Conservation (phyloP, 495 filamentous ascomycete species). For the Daldinia caldariorum region DNA sequence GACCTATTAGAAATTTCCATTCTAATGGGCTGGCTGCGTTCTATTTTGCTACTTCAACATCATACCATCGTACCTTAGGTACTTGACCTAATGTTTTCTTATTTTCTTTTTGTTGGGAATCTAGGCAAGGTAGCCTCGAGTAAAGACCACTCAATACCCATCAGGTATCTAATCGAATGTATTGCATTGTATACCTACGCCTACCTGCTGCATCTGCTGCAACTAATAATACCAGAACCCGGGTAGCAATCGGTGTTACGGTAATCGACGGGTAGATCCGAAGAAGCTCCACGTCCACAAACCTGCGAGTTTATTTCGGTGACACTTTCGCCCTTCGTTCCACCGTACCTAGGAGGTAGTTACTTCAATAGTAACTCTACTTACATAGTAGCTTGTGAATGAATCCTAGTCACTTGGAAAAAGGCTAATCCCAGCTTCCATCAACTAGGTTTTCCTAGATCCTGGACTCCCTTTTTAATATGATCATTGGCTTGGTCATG, state of each 20-base stretch:
- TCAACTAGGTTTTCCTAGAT: slow-evolving; percentile 1
- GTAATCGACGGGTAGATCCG: slow-evolving; percentile 38
- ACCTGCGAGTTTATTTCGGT: slow-evolving; percentile 18
- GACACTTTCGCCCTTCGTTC: slow-evolving; percentile 13
- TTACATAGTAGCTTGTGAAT: slow-evolving; percentile 20
- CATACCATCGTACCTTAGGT: too few relatives aligned
- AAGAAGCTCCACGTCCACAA: slow-evolving; percentile 3
- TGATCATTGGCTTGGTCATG: slow-evolving; percentile 36
- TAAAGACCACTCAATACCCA: neutral
- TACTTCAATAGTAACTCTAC: neutral
- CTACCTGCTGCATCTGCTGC: neutral
- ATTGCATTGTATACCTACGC: neutral
- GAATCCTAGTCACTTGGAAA: slow-evolving; percentile 13
- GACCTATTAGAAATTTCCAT: neutral
- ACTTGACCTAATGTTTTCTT: too few relatives aligned
- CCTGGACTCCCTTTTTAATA: neutral
- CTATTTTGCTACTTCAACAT: slow-evolving; percentile 3
- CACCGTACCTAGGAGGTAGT: too few relatives aligned
- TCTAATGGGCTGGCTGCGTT: too few relatives aligned
- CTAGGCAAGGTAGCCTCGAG: neutral
- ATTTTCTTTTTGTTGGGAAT: neutral
- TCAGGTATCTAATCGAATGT: slow-evolving; percentile 1
- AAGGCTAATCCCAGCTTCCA: neutral
- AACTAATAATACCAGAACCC: neutral
- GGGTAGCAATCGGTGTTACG: slow-evolving; percentile 5